These are phyloP conservation scores for Colletotrichum musae DNA, from an alignment of 2,329 filamentous ascomycete species.

Conservation along the genomic window DNA sequence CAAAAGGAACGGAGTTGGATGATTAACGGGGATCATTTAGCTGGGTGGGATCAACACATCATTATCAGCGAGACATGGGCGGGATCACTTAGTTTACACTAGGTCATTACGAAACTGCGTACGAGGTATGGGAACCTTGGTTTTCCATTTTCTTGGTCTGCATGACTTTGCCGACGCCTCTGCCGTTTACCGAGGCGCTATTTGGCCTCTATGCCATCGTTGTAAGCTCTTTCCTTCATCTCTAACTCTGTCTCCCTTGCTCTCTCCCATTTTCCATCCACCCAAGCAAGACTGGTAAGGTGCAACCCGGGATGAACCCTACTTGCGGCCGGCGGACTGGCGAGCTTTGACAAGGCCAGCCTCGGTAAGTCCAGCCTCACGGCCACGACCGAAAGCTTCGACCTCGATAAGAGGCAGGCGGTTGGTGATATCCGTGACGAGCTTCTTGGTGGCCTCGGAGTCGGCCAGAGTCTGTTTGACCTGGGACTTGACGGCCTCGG, in stretches of 20 bases:
- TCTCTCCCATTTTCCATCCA: neutral
- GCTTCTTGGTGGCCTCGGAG: neutral
- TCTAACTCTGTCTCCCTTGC: neutral
- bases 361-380: neutral
- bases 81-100: neutral
- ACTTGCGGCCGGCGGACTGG: neutral
- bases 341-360: neutral
- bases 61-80: neutral
- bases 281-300: neutral
- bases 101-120: neutral
- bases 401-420: neutral
- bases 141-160: neutral
- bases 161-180: neutral
- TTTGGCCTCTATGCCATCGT: neutral
- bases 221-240: neutral
- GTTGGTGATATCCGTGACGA: neutral
- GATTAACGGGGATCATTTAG: constrained; percentile 1
- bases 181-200: neutral
- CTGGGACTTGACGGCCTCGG: neutral
- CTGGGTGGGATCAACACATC: neutral
- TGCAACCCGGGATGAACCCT: neutral
- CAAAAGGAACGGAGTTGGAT: constrained; percentile 28
- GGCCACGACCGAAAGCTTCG: neutral
- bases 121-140: neutral
- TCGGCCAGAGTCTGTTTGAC: neutral